Evolutionary conservation across 75 land plant genomes (phyloP).

Genomic region (Isoetes taiwanensis): DNA sequence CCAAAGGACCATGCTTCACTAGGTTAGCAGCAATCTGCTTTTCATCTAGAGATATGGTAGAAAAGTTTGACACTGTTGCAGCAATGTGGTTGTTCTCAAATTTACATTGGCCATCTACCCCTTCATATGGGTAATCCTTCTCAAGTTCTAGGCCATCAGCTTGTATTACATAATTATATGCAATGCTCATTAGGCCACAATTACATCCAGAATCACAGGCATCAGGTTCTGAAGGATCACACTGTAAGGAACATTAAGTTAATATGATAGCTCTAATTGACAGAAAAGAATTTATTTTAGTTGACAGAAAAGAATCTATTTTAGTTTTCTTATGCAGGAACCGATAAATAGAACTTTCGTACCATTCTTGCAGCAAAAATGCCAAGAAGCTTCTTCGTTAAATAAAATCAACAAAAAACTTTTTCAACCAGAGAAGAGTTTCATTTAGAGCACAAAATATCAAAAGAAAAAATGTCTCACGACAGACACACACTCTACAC

Average conservation of each 20-base stretch:
- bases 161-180: slow-evolving; percentile 58
- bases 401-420: too few relatives aligned
- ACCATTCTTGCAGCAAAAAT: too few relatives aligned
- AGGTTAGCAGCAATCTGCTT: slow-evolving; percentile 90
- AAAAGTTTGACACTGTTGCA: slow-evolving; percentile 65
- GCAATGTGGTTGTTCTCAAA: slow-evolving; percentile 68
- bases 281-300: too few relatives aligned
- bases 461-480: too few relatives aligned
- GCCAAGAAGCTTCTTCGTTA: too few relatives aligned
- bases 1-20: slow-evolving; percentile 79
- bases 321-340: too few relatives aligned
- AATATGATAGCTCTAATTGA: too few relatives aligned
- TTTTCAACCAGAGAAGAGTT: too few relatives aligned
- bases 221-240: slow-evolving; percentile 58
- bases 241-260: slow-evolving; percentile 33
- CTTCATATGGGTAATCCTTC: slow-evolving; percentile 82
- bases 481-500: too few relatives aligned
- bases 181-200: slow-evolving; percentile 91
- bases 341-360: too few relatives aligned
- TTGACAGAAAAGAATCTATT: too few relatives aligned
- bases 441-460: too few relatives aligned
- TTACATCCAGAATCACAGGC: slow-evolving; percentile 86
- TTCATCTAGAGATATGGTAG: slow-evolving; percentile 67
- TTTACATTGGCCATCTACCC: slow-evolving; percentile 49
- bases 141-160: slow-evolving; percentile 77